Base-by-base conservation (phyloP, 2,329 filamentous ascomycete genomes). In the Thelonectria rubi region DNA sequence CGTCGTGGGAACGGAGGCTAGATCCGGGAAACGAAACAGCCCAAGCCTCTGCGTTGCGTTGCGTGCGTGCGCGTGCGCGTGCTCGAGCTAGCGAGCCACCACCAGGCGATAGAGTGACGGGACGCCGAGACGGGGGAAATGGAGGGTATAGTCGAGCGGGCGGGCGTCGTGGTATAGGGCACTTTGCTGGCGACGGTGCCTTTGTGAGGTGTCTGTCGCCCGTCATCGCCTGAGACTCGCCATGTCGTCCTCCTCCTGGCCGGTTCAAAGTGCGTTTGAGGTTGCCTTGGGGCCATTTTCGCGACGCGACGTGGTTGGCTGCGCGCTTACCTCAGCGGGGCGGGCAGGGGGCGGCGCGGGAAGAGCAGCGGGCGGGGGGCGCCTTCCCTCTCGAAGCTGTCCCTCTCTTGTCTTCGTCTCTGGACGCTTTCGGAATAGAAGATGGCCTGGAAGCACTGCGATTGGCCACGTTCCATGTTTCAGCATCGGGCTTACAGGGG, bases 221-320 rank as follows among this genome's bases (percentile, higher is more conserved):
- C 26, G 15, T 48, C n/a, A 43, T 62, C 42, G 59, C 42, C 49
- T 62, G 48, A 58, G 39, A 30, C 48, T 61, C 45, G 62, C 34
- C 47, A 46, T 51, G 47, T 46, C 48, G 43, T 55, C 39, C 46
- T n/a, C n/a, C 45, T 45, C 51, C 54, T 59, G 59, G 59, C 43
- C 53, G 58, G 60, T 62, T 64, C 62, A 42, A 65, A 21, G 65
- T 63, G 62, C 48, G 70, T 72, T 72, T 72, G 70, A 72, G 67
- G 68, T 70, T 69, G 58, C 50, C 64, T 59, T 66, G 64, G 65
- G 63, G 63, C 58, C 65, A 55, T 46, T 62, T 53, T 39, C 18
- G 26, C 32, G 30, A 58, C 55, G 61, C 46, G 43, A 60, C 58
- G 60, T 72, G 68, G 71, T 73, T 73, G 63, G 70, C 63, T 59